Evolutionary conservation across 2,329 filamentous ascomycete species (phyloP).

Genomic region (Fusarium nelsonii): DNA sequence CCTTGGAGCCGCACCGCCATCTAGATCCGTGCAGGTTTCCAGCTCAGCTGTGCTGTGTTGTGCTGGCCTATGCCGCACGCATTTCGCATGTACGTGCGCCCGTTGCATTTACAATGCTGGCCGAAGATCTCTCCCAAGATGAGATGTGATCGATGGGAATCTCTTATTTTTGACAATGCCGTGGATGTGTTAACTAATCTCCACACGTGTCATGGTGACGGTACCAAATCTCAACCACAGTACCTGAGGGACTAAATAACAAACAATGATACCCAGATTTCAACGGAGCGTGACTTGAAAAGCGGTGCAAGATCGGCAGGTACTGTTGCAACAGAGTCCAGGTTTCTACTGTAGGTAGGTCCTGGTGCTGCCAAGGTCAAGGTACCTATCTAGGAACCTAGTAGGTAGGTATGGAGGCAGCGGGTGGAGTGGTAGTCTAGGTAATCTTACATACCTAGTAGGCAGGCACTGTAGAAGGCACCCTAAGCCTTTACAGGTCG

Average conservation of each 20-base stretch:
- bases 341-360: not conserved
- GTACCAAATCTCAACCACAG: not conserved
- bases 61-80: not conserved
- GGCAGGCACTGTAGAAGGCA: not conserved
- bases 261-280: not conserved
- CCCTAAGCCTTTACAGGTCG: slow-evolving; percentile 3
- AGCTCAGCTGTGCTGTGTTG: not conserved
- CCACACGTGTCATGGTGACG: slow-evolving; percentile 11
- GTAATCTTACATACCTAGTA: too few relatives aligned
- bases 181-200: not conserved
- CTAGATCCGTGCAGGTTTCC: slow-evolving; percentile 10
- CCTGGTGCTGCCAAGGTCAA: not conserved
- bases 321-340: not conserved
- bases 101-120: slow-evolving; percentile 25
- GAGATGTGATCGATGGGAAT: slow-evolving; percentile 25
- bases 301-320: not conserved
- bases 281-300: not conserved
- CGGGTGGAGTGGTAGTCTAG: not conserved
- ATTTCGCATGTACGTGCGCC: not conserved
- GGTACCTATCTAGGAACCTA: too few relatives aligned
- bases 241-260: too few relatives aligned
- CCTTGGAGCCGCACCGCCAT: not conserved
- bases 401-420: not conserved
- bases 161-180: not conserved
- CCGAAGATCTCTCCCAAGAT: slow-evolving; percentile 22